These are phyloP conservation scores for Hansfordia pulvinata DNA, from an alignment of 2,329 filamentous ascomycete genomes.

Conservation along the genomic window DNA sequence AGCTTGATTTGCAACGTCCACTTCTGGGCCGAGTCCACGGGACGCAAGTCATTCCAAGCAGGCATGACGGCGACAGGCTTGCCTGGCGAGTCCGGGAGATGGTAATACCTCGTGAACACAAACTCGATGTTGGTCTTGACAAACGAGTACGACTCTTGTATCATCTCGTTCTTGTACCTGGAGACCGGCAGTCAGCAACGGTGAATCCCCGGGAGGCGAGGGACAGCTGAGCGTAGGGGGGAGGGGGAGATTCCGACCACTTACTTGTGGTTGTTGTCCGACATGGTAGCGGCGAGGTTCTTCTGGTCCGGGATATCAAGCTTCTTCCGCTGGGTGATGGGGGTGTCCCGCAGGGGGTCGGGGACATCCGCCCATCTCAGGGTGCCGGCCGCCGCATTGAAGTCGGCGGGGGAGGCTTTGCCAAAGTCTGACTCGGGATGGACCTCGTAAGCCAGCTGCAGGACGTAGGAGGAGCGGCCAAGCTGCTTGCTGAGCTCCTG, in stretches of 20 bases:
- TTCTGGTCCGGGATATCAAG: slow-evolving; percentile 40
- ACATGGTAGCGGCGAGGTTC: slow-evolving; percentile 31
- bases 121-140: slow-evolving; percentile 42
- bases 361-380: slow-evolving; percentile 48
- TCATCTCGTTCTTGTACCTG: slow-evolving; percentile 37
- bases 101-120: slow-evolving; percentile 32
- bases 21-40: slow-evolving; percentile 32
- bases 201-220: background rate
- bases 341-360: slow-evolving; percentile 35
- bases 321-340: slow-evolving; percentile 38
- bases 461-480: slow-evolving; percentile 39
- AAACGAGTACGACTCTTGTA: slow-evolving; percentile 40
- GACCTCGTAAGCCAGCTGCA: slow-evolving; percentile 42
- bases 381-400: slow-evolving; percentile 29
- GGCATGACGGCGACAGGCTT: slow-evolving; percentile 23
- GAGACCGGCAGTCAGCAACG: slow-evolving; percentile 2
- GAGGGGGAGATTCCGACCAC: slow-evolving; percentile 5
- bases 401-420: slow-evolving; percentile 17
- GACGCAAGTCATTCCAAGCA: slow-evolving; percentile 29
- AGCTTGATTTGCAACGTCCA: slow-evolving; percentile 43
- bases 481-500: slow-evolving; percentile 40
- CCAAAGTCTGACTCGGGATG: slow-evolving; percentile 32
- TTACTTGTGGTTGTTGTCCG: slow-evolving; percentile 38
- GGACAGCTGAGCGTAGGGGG: too few relatives aligned
- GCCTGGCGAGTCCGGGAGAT: slow-evolving; percentile 14